These are phyloP conservation scores for Pharus latifolius DNA, from an alignment of 176 grass and related monocot genomes.

Conservation along the genomic window DNA sequence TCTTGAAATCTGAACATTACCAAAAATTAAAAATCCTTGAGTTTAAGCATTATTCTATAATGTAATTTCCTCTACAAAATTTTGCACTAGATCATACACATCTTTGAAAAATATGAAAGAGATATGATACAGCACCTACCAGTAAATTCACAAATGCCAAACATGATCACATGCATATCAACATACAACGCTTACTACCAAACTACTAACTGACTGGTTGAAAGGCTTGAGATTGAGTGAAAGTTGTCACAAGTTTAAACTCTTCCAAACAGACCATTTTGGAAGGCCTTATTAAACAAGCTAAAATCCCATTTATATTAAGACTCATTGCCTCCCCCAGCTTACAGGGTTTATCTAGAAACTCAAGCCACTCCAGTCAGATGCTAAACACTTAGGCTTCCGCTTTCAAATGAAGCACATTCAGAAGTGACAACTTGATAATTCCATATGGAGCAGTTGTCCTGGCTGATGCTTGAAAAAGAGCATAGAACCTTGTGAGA, in stretches of 20 bases:
- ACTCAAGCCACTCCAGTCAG: background rate
- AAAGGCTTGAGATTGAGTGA: background rate
- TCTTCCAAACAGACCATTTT: background rate
- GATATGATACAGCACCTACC: background rate
- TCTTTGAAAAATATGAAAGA: background rate
- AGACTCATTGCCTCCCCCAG: background rate
- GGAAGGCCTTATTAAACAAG: background rate
- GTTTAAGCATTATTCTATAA: background rate
- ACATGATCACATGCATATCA: background rate
- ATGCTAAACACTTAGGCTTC: too few species aligned
- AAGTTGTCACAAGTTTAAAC: background rate
- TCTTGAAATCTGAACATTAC: slow-evolving; percentile 77
- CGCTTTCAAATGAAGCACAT: too few species aligned
- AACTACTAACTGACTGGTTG: background rate
- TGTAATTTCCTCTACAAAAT: background rate
- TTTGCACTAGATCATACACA: background rate
- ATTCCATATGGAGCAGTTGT: too few species aligned
- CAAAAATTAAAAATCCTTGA: background rate
- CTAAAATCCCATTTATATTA: background rate
- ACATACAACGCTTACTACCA: background rate
- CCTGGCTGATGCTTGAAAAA: too few species aligned
- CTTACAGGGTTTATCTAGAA: background rate
- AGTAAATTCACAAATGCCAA: background rate
- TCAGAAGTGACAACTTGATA: too few species aligned
- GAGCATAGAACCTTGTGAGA: too few species aligned